Conservation (phyloP, 176 grass and related monocot species). For the Carex myosuroides region DNA sequence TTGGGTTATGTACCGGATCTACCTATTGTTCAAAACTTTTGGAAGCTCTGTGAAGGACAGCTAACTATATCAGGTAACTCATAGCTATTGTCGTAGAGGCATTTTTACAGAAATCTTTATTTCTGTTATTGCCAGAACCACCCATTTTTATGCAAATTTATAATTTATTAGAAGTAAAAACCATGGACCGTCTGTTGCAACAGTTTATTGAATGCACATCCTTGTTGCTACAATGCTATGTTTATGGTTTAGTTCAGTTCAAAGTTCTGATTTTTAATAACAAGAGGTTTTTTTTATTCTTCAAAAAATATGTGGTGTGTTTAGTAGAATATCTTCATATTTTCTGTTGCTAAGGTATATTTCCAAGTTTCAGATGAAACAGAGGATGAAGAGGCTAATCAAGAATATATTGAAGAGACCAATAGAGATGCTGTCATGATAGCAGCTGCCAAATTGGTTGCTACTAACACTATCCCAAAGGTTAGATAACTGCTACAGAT, state of each 20-base stretch:
- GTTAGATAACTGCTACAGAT: constrained; percentile 20
- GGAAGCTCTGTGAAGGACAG: constrained; percentile 82
- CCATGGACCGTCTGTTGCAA: constrained; percentile 1
- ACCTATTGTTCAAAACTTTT: constrained; percentile 75
- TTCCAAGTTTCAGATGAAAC: constrained; percentile 72
- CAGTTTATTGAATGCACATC: not conserved
- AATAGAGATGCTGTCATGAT: constrained; percentile 93
- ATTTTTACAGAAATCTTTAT: not conserved
- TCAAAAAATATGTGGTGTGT: not conserved
- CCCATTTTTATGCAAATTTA: not conserved
- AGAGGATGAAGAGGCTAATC: constrained; percentile 93
- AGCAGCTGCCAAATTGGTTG: constrained; percentile 81
- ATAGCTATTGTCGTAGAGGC: not conserved
- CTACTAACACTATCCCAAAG: constrained; percentile 76
- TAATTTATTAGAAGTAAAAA: not conserved
- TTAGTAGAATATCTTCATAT: not conserved
- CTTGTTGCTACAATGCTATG: not conserved
- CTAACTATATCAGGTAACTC: constrained; percentile 73
- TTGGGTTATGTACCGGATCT: constrained; percentile 70
- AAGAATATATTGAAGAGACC: constrained; percentile 95
- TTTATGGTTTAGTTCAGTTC: not conserved
- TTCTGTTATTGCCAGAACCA: not conserved
- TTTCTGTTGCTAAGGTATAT: not conserved
- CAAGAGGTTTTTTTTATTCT: constrained; percentile 12
- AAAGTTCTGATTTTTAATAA: constrained; percentile 10